Conservation (phyloP, 2,329 filamentous ascomycete genomes). For the Tolypocladium album region DNA sequence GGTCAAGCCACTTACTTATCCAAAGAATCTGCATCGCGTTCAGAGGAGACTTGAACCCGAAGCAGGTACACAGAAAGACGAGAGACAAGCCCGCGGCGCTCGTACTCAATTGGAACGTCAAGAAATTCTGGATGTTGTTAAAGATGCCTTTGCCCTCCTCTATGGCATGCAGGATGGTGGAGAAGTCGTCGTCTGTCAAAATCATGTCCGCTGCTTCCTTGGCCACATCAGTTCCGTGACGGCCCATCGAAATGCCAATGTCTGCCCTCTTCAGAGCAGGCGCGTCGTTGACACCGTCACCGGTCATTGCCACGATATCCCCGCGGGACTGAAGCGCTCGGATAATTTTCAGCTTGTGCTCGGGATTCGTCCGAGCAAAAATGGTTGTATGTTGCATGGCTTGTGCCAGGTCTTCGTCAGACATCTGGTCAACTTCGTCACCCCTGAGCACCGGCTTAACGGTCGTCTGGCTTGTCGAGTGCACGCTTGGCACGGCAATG, state of each 20-base stretch:
- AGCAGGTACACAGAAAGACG: conserved; percentile 82
- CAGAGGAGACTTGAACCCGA: conserved; percentile 89
- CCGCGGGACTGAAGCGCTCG: conserved; percentile 81
- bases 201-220: conserved; percentile 97
- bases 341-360: conserved; percentile 98
- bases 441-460: conserved; percentile 69
- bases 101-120: conserved; percentile 96
- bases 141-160: conserved; percentile 99
- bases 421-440: conserved; percentile 90
- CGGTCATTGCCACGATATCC: conserved; percentile 98
- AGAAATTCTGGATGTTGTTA: conserved; percentile 98
- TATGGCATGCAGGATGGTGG: conserved; percentile 85
- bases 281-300: conserved; percentile 95
- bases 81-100: conserved; percentile 87
- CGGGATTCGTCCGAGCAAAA: conserved; percentile 90
- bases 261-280: conserved; percentile 94
- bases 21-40: conserved; percentile 99
- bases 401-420: conserved; percentile 68
- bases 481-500: conserved; percentile 46
- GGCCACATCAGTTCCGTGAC: conserved; percentile 88
- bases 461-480: conserved; percentile 43
- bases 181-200: conserved; percentile 79
- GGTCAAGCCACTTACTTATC: conserved; percentile 68
- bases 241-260: conserved; percentile 95
- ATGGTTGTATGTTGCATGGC: conserved; percentile 85